Conservation (phyloP, 106 monocot species). For the Dioscorea zingiberensis region DNA sequence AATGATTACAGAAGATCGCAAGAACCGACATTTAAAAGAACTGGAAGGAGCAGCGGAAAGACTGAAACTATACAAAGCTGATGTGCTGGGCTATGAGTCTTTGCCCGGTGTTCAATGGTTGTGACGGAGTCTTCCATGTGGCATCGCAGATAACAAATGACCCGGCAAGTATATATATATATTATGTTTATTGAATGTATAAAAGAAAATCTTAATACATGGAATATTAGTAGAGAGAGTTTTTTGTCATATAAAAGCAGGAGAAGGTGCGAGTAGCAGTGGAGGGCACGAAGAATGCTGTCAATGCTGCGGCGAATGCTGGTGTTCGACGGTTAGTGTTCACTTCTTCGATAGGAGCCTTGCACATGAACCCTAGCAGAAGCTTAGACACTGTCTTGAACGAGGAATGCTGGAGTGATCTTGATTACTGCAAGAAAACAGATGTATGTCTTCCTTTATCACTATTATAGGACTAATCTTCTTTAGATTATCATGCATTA, state of each 20-base stretch:
- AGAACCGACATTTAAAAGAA: conserved; percentile 30
- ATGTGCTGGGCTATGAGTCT: conserved; percentile 31
- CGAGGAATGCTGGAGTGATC: too few relatives aligned
- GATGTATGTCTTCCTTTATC: too few relatives aligned
- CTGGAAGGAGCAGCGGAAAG: conserved; percentile 44
- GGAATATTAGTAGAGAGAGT: not conserved
- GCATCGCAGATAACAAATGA: conserved; percentile 48
- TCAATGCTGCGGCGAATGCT: too few relatives aligned
- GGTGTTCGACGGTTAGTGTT: too few relatives aligned
- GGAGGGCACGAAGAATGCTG: conserved; percentile 32
- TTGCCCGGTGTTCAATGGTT: conserved; percentile 24
- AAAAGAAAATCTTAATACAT: too few relatives aligned
- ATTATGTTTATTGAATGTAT: not conserved
- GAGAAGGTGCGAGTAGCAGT: conserved; percentile 33
- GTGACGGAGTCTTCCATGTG: conserved; percentile 53
- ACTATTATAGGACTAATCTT: too few relatives aligned
- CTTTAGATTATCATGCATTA: too few relatives aligned
- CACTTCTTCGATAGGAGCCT: too few relatives aligned
- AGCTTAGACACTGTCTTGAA: too few relatives aligned
- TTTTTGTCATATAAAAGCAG: not conserved
- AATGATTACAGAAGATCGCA: conserved; percentile 23
- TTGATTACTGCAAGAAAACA: too few relatives aligned
- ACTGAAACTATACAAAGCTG: conserved; percentile 29
- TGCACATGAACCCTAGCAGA: too few relatives aligned
- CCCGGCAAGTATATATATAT: conserved; percentile 13